phyloP scores from a whole-genome alignment of 306 rosid species.

The Lathyrus sativus region DNA sequence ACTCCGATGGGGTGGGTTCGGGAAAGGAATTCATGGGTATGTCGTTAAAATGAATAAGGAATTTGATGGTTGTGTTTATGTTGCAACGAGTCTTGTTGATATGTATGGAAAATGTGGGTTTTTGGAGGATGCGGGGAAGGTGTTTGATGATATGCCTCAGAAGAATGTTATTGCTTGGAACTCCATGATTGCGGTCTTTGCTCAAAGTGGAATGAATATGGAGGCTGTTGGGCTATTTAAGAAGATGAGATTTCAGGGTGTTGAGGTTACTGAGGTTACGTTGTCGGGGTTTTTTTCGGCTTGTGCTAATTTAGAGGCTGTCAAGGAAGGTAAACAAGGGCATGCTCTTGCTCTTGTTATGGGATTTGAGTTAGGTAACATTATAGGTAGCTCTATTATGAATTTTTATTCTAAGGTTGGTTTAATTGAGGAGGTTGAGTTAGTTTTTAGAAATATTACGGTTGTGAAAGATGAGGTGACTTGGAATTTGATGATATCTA shows the following conservation, averaged over 20 bases:
- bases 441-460: constrained; percentile 54
- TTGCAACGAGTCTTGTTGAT: constrained; percentile 69
- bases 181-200: constrained; percentile 61
- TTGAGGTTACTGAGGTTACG: constrained; percentile 63
- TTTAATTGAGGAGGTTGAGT: constrained; percentile 64
- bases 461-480: constrained; percentile 66
- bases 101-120: constrained; percentile 89
- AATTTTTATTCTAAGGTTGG: constrained; percentile 83
- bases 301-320: constrained; percentile 57
- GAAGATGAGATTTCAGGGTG: constrained; percentile 56
- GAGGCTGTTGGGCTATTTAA: constrained; percentile 61
- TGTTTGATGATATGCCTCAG: constrained; percentile 62
- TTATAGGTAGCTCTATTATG: constrained; percentile 74
- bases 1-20: constrained; percentile 55
- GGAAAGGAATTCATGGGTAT: constrained; percentile 68
- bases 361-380: constrained; percentile 58
- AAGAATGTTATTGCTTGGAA: constrained; percentile 76
- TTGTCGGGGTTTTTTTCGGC: constrained; percentile 68
- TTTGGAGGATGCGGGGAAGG: constrained; percentile 62
- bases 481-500: constrained; percentile 78
- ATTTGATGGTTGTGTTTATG: constrained; percentile 60
- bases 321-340: constrained; percentile 74
- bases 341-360: constrained; percentile 59
- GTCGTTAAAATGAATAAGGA: constrained; percentile 52
- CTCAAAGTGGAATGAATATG: constrained; percentile 61